Percentiles rank a stretch among this genome's conserved stretches.
These are phyloP conservation scores for Vigna mungo DNA, from an alignment of 306 rosid species.

Conservation along the genomic window DNA sequence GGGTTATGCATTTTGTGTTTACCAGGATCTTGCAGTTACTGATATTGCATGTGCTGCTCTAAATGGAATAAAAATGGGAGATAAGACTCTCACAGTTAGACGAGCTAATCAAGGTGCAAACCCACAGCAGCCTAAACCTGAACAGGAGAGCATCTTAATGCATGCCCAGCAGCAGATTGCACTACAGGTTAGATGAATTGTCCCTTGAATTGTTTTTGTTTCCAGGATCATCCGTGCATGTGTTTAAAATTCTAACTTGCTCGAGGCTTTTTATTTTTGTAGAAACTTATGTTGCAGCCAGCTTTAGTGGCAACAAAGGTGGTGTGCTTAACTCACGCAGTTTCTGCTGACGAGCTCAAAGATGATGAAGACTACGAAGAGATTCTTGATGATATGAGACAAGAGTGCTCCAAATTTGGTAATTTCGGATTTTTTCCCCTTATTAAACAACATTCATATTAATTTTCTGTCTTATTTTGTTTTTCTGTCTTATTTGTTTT, in stretches of 20 bases:
- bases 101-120: conserved; percentile 97
- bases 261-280: conserved; percentile 37
- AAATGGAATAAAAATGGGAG: conserved; percentile 99
- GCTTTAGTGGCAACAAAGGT: conserved; percentile 80
- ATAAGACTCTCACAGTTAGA: conserved; percentile 95
- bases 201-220: neutral
- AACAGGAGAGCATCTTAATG: conserved; percentile 88
- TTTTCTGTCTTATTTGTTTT: conserved; percentile 70
- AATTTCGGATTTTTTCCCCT: conserved; percentile 7
- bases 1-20: conserved; percentile 98
- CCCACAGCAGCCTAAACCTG: conserved; percentile 85
- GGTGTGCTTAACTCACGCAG: conserved; percentile 84
- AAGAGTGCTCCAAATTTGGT: conserved; percentile 95
- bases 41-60: conserved; percentile 99
- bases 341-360: conserved; percentile 84
- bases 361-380: conserved; percentile 93
- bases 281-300: conserved; percentile 94
- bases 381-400: conserved; percentile 89
- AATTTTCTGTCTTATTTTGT: conserved; percentile 62
- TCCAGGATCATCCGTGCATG: neutral
- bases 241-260: conserved; percentile 14
- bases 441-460: conserved; percentile 46
- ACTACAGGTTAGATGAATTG: conserved; percentile 69
- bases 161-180: conserved; percentile 99
- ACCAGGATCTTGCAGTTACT: conserved; percentile 97